Percentiles rank a stretch among this genome's conserved stretches.
These are phyloP conservation scores for Exophiala mesophila DNA, from an alignment of 2,329 filamentous ascomycete genomes.

Conservation along the genomic window DNA sequence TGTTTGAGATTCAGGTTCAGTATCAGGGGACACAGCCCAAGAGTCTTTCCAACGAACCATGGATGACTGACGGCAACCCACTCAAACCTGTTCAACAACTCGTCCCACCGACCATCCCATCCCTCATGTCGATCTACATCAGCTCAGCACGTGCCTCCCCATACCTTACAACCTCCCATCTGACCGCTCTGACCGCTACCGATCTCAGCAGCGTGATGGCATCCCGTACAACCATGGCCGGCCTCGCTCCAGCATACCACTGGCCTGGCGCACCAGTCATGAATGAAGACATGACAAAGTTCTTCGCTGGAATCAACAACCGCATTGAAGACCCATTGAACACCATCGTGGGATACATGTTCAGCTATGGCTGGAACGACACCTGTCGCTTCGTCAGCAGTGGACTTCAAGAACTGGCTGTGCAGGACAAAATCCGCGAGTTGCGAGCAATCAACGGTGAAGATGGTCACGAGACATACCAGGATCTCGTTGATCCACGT, in stretches of 20 bases:
- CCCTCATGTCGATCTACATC: slow-evolving; percentile 4
- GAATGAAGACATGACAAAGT: slow-evolving; percentile 4
- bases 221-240: neutral
- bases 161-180: neutral
- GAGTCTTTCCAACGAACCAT: neutral
- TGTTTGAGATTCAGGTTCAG: no score
- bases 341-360: slow-evolving; percentile 11
- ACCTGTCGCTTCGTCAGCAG: slow-evolving; percentile 13
- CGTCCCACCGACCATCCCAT: neutral
- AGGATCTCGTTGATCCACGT: neutral
- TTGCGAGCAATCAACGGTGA: neutral
- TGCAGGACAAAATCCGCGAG: neutral
- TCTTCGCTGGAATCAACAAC: slow-evolving; percentile 12
- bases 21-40: neutral
- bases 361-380: slow-evolving; percentile 24
- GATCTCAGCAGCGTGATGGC: neutral
- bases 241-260: slow-evolving; percentile 14
- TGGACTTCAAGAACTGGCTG: slow-evolving; percentile 5
- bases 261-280: slow-evolving; percentile 17
- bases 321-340: slow-evolving; percentile 9
- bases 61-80: neutral
- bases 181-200: neutral
- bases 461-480: neutral
- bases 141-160: neutral
- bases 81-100: neutral